Base-by-base conservation (phyloP, 352 stramenopile species). In the Pythium sp. region DNA sequence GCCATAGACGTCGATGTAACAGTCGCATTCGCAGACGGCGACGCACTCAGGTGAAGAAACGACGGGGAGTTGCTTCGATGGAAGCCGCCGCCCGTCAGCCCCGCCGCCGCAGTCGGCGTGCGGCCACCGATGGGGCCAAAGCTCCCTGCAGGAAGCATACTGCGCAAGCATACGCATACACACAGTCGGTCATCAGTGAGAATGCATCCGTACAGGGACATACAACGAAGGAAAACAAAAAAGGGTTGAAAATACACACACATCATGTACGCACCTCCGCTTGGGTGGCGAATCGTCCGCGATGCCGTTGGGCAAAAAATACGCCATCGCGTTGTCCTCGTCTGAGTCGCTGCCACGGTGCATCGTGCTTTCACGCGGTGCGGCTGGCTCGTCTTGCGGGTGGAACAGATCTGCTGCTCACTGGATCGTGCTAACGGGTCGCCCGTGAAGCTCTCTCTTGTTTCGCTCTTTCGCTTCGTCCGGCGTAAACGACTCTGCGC, bases 301-400 rank as follows among this genome's bases (percentile, higher is more conserved):
- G 71, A 95, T 95, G 64, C 86, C 87, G 53, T 90, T 83, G n/a
- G 86, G 87, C 47, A 95, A 74, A 70, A 95, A 95, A 65, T 95
- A 95, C 65, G 82, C 65, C 82, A 93, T 85, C 51, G 72, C 72
- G 57, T 73, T 70, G 36, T 93, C 85, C 28, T 86, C 85, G 63
- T 91, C 85, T 69, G 74, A 81, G 66, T 83, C 78, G 63, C 70
- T 69, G 32, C 72, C 59, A 11, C 20, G 36, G 55, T 64, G 58
- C 67, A 72, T 71, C 18, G 32, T 32, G 14, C n/a, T 63, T 18
- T 18, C n/a, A 5, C 34, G 58, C 58, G 36, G 32, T 1, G 22
- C 58, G 8, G 30, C 55, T 60, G 24, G 24, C 24, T 26, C 54
- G 54, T 28, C 12, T 30, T n/a, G 51, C 5, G 28, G 30, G 8